Base-by-base conservation (phyloP, 192 early-diverging fungal species). In the Coemansia sp. region DNA sequence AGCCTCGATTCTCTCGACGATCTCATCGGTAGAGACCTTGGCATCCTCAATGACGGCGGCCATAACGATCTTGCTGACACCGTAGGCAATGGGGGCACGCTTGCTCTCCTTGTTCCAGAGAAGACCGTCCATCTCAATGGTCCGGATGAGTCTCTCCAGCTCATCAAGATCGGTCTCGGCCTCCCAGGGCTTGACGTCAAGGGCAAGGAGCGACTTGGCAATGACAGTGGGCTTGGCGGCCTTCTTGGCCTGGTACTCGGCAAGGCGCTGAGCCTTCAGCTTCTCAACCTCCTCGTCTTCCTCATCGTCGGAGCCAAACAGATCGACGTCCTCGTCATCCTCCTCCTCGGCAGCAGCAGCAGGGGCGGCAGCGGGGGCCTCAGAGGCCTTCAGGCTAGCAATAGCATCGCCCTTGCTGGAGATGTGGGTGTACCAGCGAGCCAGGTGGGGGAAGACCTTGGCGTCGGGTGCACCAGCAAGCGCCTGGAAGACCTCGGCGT, bases 161-260 rank as follows among this genome's bases (percentile, higher is more conserved):
- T 79, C 92, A 38, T 69, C 86, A 86, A 97, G 90, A 64, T 90
- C 85, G 59, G 95, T 97, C 68, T 96, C 95, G 83, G 95, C 93
- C 82, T 96, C 96, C 96, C 96, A 98, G 59, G 95, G 94, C 91
- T 98, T 96, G 76, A 98, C 89, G 67, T 96, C 95, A 36, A 95
- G 87, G 75, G 89, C 87, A 73, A 95, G 82, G 84, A 91, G 87
- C 70, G 95, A 94, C 88, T 96, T 98, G 83, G 94, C 95, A 69
- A 87, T 86, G 59, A 87, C 82, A 79, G 89, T 89, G 62, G 94
- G 93, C 84, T 87, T 88, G 64, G 90, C 89, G 8, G 76, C 85
- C 90, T 98, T 96, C 87, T 92, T 95, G 67, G 85, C 90, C 65
- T 85, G 76, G 87, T 98, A 98, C 74, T 91, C 95, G 43, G 86